Conservation (phyloP, 2,329 filamentous ascomycete species). For the Aspergillus quadrilineatus region DNA sequence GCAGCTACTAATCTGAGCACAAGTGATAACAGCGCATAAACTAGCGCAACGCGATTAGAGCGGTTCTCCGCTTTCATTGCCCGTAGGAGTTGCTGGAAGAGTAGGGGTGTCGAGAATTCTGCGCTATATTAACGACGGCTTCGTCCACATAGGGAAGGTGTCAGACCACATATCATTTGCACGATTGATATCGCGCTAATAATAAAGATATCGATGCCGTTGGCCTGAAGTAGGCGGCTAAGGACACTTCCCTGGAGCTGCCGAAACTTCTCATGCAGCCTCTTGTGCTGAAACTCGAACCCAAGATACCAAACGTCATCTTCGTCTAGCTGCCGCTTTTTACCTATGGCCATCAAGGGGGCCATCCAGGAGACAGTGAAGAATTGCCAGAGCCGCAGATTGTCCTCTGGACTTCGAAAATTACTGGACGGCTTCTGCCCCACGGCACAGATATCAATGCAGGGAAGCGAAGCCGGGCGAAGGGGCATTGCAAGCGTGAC, state of each 20-base stretch:
- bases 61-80: slow-evolving; percentile 59
- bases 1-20: slow-evolving; percentile 59
- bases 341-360: slow-evolving; percentile 67
- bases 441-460: slow-evolving; percentile 59
- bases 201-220: slow-evolving; percentile 74
- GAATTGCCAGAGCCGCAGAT: slow-evolving; percentile 76
- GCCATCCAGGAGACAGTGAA: slow-evolving; percentile 82
- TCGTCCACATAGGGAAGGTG: no score
- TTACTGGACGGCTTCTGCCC: slow-evolving; percentile 56
- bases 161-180: slow-evolving; percentile 57
- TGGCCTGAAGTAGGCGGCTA: slow-evolving; percentile 67
- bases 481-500: slow-evolving; percentile 68
- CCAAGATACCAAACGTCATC: slow-evolving; percentile 79
- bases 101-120: slow-evolving; percentile 62
- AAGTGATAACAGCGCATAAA: slow-evolving; percentile 65
- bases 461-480: slow-evolving; percentile 57
- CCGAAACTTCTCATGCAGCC: slow-evolving; percentile 72
- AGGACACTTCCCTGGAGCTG: slow-evolving; percentile 72
- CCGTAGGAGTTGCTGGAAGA: slow-evolving; percentile 69
- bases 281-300: slow-evolving; percentile 76
- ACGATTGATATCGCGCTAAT: slow-evolving; percentile 64
- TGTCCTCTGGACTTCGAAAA: slow-evolving; percentile 76
- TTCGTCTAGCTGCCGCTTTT: slow-evolving; percentile 66
- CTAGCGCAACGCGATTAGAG: slow-evolving; percentile 58
- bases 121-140: slow-evolving; percentile 9